phyloP scores from a whole-genome alignment of 2,329 filamentous ascomycete genomes.

The Cladosporium sp. region DNA sequence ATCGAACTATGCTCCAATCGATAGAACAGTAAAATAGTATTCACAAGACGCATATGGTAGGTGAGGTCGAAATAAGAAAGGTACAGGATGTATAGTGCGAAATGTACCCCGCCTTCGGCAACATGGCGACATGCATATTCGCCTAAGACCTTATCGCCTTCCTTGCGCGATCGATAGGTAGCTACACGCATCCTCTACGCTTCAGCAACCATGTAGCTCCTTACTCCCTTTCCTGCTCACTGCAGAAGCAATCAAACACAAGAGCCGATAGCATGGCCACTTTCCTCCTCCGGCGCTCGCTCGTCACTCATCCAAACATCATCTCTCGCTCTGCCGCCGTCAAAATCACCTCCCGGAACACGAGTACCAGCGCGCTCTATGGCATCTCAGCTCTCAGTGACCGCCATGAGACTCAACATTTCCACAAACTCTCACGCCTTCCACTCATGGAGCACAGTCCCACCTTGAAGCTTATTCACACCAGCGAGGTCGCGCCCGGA shows the following conservation, averaged over 20 bases:
- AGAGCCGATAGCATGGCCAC: not conserved
- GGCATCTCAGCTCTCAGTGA: constrained; percentile 35
- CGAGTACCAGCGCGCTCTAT: constrained; percentile 31
- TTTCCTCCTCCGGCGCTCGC: not conserved
- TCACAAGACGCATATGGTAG: not conserved
- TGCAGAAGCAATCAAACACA: not conserved
- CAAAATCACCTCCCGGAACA: not conserved
- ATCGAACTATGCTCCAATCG: not conserved
- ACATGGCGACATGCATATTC: not conserved
- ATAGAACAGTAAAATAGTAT: too few species aligned
- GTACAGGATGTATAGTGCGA: not conserved
- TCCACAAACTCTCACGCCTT: constrained; percentile 36
- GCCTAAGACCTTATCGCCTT: not conserved
- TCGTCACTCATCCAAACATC: not conserved
- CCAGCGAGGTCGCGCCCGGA: constrained; percentile 31
- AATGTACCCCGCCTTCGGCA: constrained; percentile 2
- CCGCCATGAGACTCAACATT: constrained; percentile 37
- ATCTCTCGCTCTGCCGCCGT: not conserved
- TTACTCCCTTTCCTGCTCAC: not conserved
- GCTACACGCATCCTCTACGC: not conserved
- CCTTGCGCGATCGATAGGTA: not conserved
- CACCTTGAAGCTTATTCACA: constrained; percentile 35
- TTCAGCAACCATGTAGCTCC: not conserved
- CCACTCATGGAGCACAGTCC: constrained; percentile 36
- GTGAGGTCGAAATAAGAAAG: constrained; percentile 6